These are phyloP conservation scores for Aspergillus cavernicola DNA, from an alignment of 495 filamentous ascomycete species.

Conservation along the genomic window DNA sequence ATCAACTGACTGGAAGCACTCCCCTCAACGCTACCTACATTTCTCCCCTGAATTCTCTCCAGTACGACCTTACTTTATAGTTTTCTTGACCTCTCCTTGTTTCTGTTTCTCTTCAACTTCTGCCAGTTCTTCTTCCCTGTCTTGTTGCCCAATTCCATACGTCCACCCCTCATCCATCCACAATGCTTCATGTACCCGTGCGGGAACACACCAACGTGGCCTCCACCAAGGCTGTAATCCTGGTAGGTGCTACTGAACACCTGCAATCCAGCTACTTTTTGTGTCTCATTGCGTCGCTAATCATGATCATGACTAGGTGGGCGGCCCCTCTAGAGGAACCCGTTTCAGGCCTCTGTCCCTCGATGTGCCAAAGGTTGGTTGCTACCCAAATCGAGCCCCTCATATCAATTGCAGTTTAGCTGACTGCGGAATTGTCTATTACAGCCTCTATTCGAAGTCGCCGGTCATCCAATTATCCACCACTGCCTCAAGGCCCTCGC, in stretches of 20 bases:
- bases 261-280: background rate
- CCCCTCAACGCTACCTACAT: background rate
- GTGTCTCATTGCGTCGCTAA: constrained; percentile 8
- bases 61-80: background rate
- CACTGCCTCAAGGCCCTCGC: constrained; percentile 91
- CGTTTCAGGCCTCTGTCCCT: constrained; percentile 94
- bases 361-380: constrained; percentile 87
- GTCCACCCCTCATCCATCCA: constrained; percentile 15
- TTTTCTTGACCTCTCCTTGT: background rate
- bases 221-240: constrained; percentile 68
- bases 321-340: constrained; percentile 90
- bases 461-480: constrained; percentile 96
- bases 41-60: constrained; percentile 1
- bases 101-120: background rate
- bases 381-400: background rate
- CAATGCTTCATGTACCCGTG: constrained; percentile 48
- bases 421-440: constrained; percentile 1
- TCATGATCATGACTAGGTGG: constrained; percentile 57
- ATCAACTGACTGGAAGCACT: constrained; percentile 10
- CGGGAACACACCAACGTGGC: constrained; percentile 43
- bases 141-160: background rate
- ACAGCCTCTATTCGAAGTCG: constrained; percentile 97
- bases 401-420: constrained; percentile 12
- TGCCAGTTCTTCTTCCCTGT: background rate
- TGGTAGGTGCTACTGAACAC: constrained; percentile 44